Base-by-base conservation (phyloP, 2,329 filamentous ascomycete genomes). In the Piedraia hortae region DNA sequence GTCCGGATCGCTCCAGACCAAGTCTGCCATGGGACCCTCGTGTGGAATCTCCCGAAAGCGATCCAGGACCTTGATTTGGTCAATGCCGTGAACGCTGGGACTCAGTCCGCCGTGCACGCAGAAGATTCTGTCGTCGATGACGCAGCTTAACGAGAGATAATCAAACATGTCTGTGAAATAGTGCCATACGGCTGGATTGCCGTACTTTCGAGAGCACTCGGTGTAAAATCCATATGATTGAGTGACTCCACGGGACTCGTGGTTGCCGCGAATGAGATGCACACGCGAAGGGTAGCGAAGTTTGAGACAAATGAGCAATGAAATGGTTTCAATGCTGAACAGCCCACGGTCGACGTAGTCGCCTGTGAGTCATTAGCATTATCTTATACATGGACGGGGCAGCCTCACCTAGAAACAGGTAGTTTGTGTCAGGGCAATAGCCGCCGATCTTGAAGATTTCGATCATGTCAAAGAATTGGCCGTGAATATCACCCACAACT, bases 101-200 rank as follows among this genome's bases (percentile, higher is more conserved):
- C 44, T 46, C 42, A 47, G 46, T 54, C 69, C 85, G 43, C 85
- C 85, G 45, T 97, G 85, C 4, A 97, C 85, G 46, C 85, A 97
- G 46, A 97, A 97, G 34, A 97, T 97, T 46, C 93, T 75, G 46
- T 97, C 73, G 45, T 93, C 89, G 43, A 97, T 97, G 31, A 97
- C 82, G 28, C 93, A 88, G 37, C 75, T 89, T 26, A 97, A 55
- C 5, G 82, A 93, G 31, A 97, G 57, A 46, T 89, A 97, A 50
- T 97, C 85, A 48, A 97, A 97, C 80, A 97, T 93, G 51, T 97
- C 85, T 33, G 85, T 97, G 44, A 97, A 97, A 46, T 93, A 85
- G 48, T 97, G 85, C 85, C 85, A 97, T 11, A 97, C 85, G 38
- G 85, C 91, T 31, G 85, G 78, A 42, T 90, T 93, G 43, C 85